Base-by-base conservation (phyloP, 2,329 filamentous ascomycete species). In the Truncatella angustata region DNA sequence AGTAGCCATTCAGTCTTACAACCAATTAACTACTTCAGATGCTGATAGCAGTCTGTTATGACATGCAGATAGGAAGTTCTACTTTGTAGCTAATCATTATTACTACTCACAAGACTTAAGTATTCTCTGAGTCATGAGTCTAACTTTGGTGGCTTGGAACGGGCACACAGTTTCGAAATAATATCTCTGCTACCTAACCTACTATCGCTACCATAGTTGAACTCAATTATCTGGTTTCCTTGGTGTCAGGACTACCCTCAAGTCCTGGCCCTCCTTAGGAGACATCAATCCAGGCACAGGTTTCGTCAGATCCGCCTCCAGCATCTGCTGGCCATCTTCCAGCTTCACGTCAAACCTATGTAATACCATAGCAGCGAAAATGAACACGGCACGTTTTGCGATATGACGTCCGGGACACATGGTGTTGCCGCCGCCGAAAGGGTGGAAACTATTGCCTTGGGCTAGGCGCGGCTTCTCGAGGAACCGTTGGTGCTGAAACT, bases 291-390 rank as follows among this genome's bases (percentile, higher is more conserved):
- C 39, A 42, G 39, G 39, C 5, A 42, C 39, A 20, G 39, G 39
- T 24, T 42, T 42, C 18, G 39, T 42, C 39, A 42, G 39, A 18
- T 42, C 39, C 11, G 39, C 39, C 21, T 42, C 39, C 12, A 42
- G 16, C 39, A 42, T 42, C 39, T 42, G 16, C 39, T 42, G 39
- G 16, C 39, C 39, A 12, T 42, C 39, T 42, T 21, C 39, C 39
- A 42, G 21, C 40, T 44, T 16, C 12, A 44, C 24, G 28, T 44
- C 40, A 44, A 14, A 44, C 23, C 40, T 44, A 23, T 44, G 40
- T n/a, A 44, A 23, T 6, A 44, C 12, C 21, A 44, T 26, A 11
- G 40, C 40, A n/a, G 23, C 28, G 40, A 44, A 44, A 7, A 44
- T 14, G 23, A 26, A 18, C 18, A 44, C 40, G 16, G 40, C 20